Conservation (phyloP, 2,329 filamentous ascomycete species). For the Epichloe sibirici region DNA sequence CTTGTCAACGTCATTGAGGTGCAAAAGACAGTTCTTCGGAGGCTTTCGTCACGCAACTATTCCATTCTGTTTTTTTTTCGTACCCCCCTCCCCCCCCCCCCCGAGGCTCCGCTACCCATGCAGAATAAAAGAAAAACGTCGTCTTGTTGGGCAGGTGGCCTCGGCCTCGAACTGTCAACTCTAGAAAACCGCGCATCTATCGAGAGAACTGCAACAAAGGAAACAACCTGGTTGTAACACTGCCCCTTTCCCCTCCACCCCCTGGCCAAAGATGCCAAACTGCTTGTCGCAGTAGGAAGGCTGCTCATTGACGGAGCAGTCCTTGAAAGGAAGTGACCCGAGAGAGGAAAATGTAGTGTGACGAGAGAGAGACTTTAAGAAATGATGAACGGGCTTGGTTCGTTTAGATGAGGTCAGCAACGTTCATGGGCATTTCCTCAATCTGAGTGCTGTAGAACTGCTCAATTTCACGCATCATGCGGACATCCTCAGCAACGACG, state of each 20-base stretch:
- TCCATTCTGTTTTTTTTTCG: slow-evolving; percentile 18
- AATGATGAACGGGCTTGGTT: background rate
- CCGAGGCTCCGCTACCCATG: slow-evolving; percentile 17
- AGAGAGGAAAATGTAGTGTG: slow-evolving; percentile 14
- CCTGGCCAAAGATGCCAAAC: slow-evolving; percentile 14
- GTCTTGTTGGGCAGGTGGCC: slow-evolving; percentile 1
- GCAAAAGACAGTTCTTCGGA: slow-evolving; percentile 17
- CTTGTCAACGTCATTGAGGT: slow-evolving; percentile 21
- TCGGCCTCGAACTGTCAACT: slow-evolving; percentile 13
- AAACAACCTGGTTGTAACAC: slow-evolving; percentile 18
- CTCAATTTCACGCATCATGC: slow-evolving; percentile 99
- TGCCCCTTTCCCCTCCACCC: slow-evolving; percentile 8
- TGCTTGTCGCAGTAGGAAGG: slow-evolving; percentile 14
- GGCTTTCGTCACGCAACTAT: slow-evolving; percentile 24
- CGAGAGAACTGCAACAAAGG: slow-evolving; percentile 23
- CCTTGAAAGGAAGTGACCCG: slow-evolving; percentile 11
- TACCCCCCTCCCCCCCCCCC: too few species aligned
- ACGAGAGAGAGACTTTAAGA: slow-evolving; percentile 7
- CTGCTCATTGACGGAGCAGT: slow-evolving; percentile 12
- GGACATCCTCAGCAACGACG: slow-evolving; percentile 95
- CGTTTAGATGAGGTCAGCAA: slow-evolving; percentile 62
- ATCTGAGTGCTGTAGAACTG: slow-evolving; percentile 99
- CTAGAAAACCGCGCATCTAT: slow-evolving; percentile 29
- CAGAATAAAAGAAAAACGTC: slow-evolving; percentile 1
- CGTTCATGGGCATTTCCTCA: slow-evolving; percentile 99